Percentiles rank a stretch among this genome's conserved stretches.
Evolutionary conservation across 2,329 filamentous ascomycete species (phyloP).

Genomic region (Diaporthe citriasiana): DNA sequence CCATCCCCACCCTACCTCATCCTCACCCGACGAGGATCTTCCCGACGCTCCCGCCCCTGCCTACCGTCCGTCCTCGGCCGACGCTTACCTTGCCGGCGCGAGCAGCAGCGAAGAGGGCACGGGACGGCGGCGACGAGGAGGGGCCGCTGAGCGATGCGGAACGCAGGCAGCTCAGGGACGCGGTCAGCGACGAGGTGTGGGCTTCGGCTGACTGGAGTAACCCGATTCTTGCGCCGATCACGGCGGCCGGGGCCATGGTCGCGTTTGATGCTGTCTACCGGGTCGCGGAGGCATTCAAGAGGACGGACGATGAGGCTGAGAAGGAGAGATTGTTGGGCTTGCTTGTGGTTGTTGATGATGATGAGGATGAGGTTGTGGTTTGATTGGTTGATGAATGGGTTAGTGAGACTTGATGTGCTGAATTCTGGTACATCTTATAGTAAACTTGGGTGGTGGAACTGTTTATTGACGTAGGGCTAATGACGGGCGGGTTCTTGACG

Average conservation of each 20-base stretch:
- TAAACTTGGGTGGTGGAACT: background rate
- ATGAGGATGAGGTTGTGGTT: background rate
- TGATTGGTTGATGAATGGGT: background rate
- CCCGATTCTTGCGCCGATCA: constrained; percentile 1
- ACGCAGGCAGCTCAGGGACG: background rate
- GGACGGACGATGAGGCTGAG: background rate
- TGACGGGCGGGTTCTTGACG: too few relatives aligned
- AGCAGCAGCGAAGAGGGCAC: background rate
- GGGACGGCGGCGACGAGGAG: background rate
- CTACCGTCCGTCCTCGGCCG: background rate
- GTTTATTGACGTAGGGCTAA: background rate
- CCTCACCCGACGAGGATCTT: too few relatives aligned
- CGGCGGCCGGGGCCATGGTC: constrained; percentile 5
- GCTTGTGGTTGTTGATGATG: background rate
- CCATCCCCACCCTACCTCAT: background rate
- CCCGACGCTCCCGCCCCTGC: too few relatives aligned
- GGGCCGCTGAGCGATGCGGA: background rate
- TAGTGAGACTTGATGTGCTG: background rate
- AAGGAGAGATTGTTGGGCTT: background rate
- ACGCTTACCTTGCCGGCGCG: too few relatives aligned
- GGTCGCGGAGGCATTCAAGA: constrained; percentile 12
- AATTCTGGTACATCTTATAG: too few relatives aligned
- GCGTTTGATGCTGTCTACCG: constrained; percentile 15
- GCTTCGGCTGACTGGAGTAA: constrained; percentile 1
- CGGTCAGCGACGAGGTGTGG: constrained; percentile 1